Evolutionary conservation across 192 early-diverging fungal genomes (phyloP).

Genomic region (Backusella mclennaniae): DNA sequence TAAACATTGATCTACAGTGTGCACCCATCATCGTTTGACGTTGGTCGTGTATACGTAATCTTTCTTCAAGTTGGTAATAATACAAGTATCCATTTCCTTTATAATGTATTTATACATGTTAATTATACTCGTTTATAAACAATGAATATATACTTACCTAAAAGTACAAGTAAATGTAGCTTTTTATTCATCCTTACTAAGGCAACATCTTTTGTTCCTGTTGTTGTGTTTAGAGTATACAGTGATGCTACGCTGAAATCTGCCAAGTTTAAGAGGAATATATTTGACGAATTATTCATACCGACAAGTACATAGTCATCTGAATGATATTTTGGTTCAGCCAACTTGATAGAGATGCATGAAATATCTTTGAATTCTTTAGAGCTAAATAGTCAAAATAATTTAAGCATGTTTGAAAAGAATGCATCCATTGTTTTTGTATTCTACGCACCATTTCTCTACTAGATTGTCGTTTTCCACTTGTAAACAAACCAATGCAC

Average conservation of each 20-base stretch:
- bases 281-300: neutral
- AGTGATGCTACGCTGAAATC: constrained; percentile 24
- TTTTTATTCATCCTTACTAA: constrained; percentile 61
- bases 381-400: neutral
- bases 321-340: constrained; percentile 46
- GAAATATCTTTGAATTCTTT: constrained; percentile 35
- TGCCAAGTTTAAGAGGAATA: neutral
- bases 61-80: constrained; percentile 53
- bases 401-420: neutral
- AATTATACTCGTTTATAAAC: too few species aligned
- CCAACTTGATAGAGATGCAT: constrained; percentile 40
- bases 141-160: constrained; percentile 42
- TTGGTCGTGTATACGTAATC: constrained; percentile 15
- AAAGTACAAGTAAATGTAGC: constrained; percentile 69
- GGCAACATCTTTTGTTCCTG: constrained; percentile 69
- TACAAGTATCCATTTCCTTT: constrained; percentile 78
- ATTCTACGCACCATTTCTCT: constrained; percentile 31
- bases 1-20: constrained; percentile 64
- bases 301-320: constrained; percentile 51
- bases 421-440: constrained; percentile 35
- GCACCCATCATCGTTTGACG: constrained; percentile 69
- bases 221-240: constrained; percentile 47
- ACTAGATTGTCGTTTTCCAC: constrained; percentile 26
- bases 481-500: constrained; percentile 32
- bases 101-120: too few species aligned